Evolutionary conservation across 768 basidiomycete genomes (phyloP), one percentile per base, ranked within the genome.

Genomic region (Kwoniella bestiolae): DNA sequence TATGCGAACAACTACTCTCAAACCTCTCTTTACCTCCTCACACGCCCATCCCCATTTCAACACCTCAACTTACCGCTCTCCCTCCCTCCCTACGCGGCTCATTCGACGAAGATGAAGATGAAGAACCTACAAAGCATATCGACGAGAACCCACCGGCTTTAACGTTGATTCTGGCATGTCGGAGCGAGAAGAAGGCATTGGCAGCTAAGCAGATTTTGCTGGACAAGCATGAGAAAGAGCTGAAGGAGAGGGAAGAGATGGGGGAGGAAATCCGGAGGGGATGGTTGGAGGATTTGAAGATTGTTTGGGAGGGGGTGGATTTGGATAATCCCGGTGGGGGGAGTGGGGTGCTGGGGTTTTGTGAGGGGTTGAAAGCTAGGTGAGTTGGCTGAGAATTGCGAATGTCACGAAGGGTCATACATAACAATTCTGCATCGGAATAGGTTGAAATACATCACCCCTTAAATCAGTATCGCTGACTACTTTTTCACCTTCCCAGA

Each of bases 121-220:
- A 57, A 21, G 28, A 55, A 45, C 57, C 25, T n/a, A 65, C 56
- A 2, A 31, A 51, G 50, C 11, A 56, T 6, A 34, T 46, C n/a
- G 45, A 52, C 2, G 28, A 46, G 18, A 26, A 32, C 6, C 56
- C 76, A 8, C 70, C 71, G 5, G 74, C 77, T 0, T 63, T 81
- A 11, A 82, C 81, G 2, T 63, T 82, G 26, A 76, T 82, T 50
- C 68, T 82, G 11, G 80, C 77, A 3, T 82, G 80, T 63, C 69
- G 81, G 32, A 74, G 71, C 4, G 53, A 71, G 41, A 16, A 31
- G 6, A 71, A 73, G 31, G 81, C 78, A 7, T 58, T 70, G 5
- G 56, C 51, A 21, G 77, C 81, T 3, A 67, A 65, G 50, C 26
- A 65, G 21, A 53, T 65, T 4, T 45, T 82, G 23, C 56, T 76